These are phyloP conservation scores for Tuber brumale DNA, from an alignment of 495 filamentous ascomycete genomes.

Conservation along the genomic window DNA sequence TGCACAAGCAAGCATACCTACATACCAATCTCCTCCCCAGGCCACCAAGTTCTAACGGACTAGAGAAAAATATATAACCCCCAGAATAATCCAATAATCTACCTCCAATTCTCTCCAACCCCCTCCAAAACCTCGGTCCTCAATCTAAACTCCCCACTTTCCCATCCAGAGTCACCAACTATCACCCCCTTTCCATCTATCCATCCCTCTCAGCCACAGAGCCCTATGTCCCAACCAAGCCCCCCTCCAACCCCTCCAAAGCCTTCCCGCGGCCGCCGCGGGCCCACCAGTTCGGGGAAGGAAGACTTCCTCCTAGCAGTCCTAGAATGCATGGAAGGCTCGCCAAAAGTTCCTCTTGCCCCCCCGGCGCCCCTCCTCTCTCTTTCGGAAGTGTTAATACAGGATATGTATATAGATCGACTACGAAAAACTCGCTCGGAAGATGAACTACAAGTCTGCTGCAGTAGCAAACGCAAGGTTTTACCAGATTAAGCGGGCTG, in stretches of 20 bases:
- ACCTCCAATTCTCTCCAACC: background rate
- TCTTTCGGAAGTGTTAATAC: background rate
- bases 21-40: background rate
- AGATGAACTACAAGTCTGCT: constrained; percentile 26
- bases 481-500: background rate
- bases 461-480: constrained; percentile 10
- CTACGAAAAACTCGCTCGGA: constrained; percentile 24
- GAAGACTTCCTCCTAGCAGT: constrained; percentile 20
- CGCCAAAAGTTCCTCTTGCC: constrained; percentile 17
- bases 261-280: background rate
- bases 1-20: background rate
- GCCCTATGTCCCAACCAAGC: background rate
- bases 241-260: background rate
- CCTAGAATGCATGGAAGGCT: constrained; percentile 18
- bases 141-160: background rate
- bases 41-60: background rate
- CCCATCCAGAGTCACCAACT: background rate
- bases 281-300: constrained; percentile 8
- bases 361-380: background rate
- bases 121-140: background rate
- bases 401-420: constrained; percentile 17
- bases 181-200: background rate
- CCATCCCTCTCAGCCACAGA: background rate
- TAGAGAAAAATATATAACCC: constrained; percentile 1
- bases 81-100: background rate